Percentiles rank a stretch among this genome's conserved stretches.
Evolutionary conservation across 371 early-diverging fungal genomes (phyloP).

Genomic region (Dichotomocladium elegans): DNA sequence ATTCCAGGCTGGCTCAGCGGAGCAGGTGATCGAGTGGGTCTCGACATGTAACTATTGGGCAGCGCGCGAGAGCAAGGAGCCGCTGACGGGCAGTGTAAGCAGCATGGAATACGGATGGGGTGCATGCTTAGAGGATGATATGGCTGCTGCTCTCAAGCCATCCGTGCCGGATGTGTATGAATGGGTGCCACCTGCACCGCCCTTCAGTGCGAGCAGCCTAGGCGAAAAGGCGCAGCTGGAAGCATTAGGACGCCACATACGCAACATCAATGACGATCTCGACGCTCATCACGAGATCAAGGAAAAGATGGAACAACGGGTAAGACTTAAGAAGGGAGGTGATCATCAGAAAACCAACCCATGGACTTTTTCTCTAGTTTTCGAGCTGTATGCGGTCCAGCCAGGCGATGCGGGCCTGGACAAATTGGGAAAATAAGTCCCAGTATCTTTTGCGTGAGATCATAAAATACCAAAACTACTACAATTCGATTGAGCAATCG

Average conservation of each 20-base stretch:
- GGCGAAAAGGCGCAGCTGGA: slow-evolving; percentile 31
- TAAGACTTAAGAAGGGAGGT: slow-evolving; percentile 1
- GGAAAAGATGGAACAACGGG: slow-evolving; percentile 28
- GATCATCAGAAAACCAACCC: neutral
- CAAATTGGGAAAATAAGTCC: slow-evolving; percentile 84
- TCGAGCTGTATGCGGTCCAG: slow-evolving; percentile 24
- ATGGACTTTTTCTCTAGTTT: neutral
- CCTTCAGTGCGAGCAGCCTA: slow-evolving; percentile 25
- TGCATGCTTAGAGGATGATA: slow-evolving; percentile 41
- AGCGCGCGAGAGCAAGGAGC: slow-evolving; percentile 84
- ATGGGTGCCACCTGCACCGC: slow-evolving; percentile 39
- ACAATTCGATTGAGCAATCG: slow-evolving; percentile 70
- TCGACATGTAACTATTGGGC: slow-evolving; percentile 91
- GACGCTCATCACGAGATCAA: slow-evolving; percentile 43
- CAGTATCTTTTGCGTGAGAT: slow-evolving; percentile 80
- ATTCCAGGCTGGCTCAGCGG: slow-evolving; percentile 72
- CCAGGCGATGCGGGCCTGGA: slow-evolving; percentile 59
- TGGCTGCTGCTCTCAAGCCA: neutral
- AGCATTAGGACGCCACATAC: slow-evolving; percentile 26
- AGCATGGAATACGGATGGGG: slow-evolving; percentile 94
- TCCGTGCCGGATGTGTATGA: slow-evolving; percentile 16
- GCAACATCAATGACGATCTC: slow-evolving; percentile 26
- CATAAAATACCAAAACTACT: slow-evolving; percentile 85
- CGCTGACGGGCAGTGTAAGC: slow-evolving; percentile 77
- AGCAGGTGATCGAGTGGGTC: slow-evolving; percentile 81